A percentile compares a stretch with the other conserved stretches of the same genome.
Conservation (phyloP, 2,329 filamentous ascomycete species). For the Fusarium sp. region DNA sequence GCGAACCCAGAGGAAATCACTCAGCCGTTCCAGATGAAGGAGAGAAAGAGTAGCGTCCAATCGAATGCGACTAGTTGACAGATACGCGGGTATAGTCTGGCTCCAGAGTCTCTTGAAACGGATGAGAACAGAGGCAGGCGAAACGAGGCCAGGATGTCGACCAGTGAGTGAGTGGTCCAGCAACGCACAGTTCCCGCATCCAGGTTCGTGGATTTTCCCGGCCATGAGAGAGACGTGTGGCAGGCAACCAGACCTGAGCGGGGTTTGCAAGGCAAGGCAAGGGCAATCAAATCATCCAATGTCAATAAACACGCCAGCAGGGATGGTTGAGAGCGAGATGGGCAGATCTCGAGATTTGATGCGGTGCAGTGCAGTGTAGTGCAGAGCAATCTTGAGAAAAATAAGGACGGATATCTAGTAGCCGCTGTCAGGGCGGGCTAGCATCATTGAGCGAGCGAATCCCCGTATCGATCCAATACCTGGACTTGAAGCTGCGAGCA, state of each 20-base stretch:
- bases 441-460: background rate
- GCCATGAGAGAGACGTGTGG: conserved; percentile 8
- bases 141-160: conserved; percentile 5
- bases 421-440: background rate
- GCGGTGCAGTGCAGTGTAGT: conserved; percentile 10
- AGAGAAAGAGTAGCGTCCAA: background rate
- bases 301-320: conserved; percentile 30
- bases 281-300: conserved; percentile 33
- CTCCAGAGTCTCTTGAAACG: background rate
- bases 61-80: background rate
- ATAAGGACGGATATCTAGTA: background rate
- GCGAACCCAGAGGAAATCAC: background rate
- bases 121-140: background rate
- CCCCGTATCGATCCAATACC: background rate
- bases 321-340: conserved; percentile 35
- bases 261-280: conserved; percentile 28
- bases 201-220: conserved; percentile 38
- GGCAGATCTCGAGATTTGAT: conserved; percentile 38
- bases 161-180: background rate
- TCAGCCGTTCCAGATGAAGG: background rate
- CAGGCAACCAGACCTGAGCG: conserved; percentile 10
- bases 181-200: conserved; percentile 31
- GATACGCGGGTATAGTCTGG: background rate
- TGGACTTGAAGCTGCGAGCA: background rate
- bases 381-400: conserved; percentile 9